A percentile compares a stretch with the other conserved stretches of the same genome.
phyloP scores from a whole-genome alignment of 306 rosid species.

The Prunus padus region DNA sequence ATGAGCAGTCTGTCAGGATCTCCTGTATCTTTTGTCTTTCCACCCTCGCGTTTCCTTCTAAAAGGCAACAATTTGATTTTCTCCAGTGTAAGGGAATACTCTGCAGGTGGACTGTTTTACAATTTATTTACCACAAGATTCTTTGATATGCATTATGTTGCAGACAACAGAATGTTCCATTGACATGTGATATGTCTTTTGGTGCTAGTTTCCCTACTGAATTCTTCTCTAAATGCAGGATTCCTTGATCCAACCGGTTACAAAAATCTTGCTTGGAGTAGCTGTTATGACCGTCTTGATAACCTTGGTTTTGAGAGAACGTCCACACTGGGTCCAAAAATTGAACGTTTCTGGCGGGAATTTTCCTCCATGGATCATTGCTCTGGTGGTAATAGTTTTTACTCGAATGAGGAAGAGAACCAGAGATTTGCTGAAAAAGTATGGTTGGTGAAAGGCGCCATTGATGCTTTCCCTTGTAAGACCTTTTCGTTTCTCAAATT shows the following conservation, averaged over 20 bases:
- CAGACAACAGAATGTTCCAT: background rate
- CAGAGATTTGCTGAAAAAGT: constrained; percentile 51
- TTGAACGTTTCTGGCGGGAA: constrained; percentile 52
- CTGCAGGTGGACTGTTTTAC: background rate
- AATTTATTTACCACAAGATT: background rate
- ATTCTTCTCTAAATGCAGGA: constrained; percentile 48
- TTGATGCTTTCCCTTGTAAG: background rate
- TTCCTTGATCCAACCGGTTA: constrained; percentile 70
- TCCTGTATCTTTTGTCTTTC: background rate
- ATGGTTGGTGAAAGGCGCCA: constrained; percentile 46
- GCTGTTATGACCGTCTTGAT: constrained; percentile 59
- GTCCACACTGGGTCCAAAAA: constrained; percentile 67
- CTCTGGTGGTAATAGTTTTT: constrained; percentile 79
- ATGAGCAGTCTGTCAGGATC: background rate
- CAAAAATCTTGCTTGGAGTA: constrained; percentile 71
- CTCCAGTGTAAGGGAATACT: background rate
- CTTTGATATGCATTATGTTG: background rate
- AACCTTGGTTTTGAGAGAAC: constrained; percentile 49
- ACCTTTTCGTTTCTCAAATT: constrained; percentile 5
- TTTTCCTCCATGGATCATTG: constrained; percentile 87
- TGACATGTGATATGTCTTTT: background rate
- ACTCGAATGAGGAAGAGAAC: constrained; percentile 88
- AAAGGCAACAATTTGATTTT: background rate
- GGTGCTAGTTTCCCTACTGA: background rate
- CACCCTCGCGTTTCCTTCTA: background rate